phyloP scores from a whole-genome alignment of 1,284 basidiomycete species.

The Boletus mariae region DNA sequence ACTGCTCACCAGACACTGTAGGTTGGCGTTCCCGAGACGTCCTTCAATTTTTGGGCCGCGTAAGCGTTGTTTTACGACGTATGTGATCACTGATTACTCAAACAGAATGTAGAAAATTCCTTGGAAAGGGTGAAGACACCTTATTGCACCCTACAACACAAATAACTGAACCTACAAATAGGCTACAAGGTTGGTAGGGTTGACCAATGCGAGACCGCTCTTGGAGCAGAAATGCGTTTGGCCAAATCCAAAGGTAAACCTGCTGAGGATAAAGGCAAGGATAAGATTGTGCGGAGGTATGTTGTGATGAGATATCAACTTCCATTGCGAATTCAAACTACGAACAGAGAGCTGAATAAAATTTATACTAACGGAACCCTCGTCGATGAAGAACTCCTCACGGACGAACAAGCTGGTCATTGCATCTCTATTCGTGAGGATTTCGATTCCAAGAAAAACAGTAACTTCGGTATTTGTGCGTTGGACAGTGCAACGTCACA shows the following conservation, averaged over 20 bases:
- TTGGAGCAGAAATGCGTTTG: constrained; percentile 78
- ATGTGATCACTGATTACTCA: constrained; percentile 4
- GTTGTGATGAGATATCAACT: constrained; percentile 4
- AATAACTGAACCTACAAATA: constrained; percentile 21
- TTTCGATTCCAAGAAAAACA: constrained; percentile 41
- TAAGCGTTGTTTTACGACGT: constrained; percentile 39
- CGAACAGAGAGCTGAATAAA: constrained; percentile 81
- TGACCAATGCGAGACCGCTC: constrained; percentile 93
- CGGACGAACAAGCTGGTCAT: constrained; percentile 93
- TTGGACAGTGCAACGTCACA: constrained; percentile 95
- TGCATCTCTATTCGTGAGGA: constrained; percentile 87
- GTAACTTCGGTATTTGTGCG: constrained; percentile 88
- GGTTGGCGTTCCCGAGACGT: constrained; percentile 95
- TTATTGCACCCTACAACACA: neutral
- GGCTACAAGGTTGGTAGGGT: constrained; percentile 98
- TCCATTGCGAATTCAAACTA: constrained; percentile 1
- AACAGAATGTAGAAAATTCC: constrained; percentile 57
- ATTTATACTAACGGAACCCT: constrained; percentile 97
- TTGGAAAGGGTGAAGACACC: constrained; percentile 61
- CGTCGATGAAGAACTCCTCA: constrained; percentile 85
- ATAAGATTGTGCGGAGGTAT: constrained; percentile 79
- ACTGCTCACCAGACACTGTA: constrained; percentile 28
- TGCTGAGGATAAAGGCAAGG: constrained; percentile 48
- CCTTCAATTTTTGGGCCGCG: constrained; percentile 92
- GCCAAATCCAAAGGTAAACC: constrained; percentile 67